Percentiles rank a stretch among this genome's conserved stretches.
Conservation (phyloP, 805 yeast species). For the Kazachstania psychrophila region DNA sequence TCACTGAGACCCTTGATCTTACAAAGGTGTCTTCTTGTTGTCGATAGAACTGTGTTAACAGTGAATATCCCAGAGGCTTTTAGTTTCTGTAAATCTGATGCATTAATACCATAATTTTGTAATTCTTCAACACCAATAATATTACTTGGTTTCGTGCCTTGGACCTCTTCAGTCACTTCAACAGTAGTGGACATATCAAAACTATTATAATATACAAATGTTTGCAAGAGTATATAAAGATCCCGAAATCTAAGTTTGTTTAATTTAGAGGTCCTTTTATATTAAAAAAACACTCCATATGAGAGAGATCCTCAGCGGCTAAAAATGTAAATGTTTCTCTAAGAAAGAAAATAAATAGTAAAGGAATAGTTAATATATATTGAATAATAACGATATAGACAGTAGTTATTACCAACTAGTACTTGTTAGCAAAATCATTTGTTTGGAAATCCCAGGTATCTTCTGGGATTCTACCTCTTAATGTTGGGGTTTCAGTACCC, state of each 20-base stretch:
- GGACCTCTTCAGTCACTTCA: conserved; percentile 11
- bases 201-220: too few species aligned
- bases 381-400: too few species aligned
- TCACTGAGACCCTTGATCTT: conserved; percentile 67
- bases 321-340: too few species aligned
- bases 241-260: too few species aligned
- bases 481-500: conserved; percentile 84
- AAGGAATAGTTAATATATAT: too few species aligned
- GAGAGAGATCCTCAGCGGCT: too few species aligned
- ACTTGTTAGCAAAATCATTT: conserved; percentile 34
- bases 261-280: too few species aligned
- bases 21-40: conserved; percentile 55
- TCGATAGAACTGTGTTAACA: conserved; percentile 46
- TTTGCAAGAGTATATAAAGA: too few species aligned
- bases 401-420: conserved; percentile 11
- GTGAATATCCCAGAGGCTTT: conserved; percentile 61
- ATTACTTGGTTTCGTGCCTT: conserved; percentile 14
- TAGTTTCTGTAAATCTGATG: conserved; percentile 61
- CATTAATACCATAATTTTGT: conserved; percentile 61
- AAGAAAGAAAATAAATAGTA: too few species aligned
- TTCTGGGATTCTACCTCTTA: conserved; percentile 94
- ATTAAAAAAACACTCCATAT: too few species aligned
- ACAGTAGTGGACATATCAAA: conserved; percentile 4
- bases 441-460: conserved; percentile 79
- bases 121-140: conserved; percentile 40